Conservation (phyloP, 345 rosid species). For the Durio zibethinus region DNA sequence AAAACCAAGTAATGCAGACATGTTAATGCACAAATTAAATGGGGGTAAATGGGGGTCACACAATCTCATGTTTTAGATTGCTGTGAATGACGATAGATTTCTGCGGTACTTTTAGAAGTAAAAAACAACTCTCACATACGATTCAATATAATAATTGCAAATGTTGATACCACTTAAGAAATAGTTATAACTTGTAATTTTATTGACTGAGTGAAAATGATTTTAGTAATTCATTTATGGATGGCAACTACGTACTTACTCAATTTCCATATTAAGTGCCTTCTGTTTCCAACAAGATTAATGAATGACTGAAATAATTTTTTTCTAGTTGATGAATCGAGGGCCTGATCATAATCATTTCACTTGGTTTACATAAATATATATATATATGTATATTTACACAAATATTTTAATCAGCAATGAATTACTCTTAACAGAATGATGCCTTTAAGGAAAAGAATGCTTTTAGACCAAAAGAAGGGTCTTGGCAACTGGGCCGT, state of each 20-base stretch:
- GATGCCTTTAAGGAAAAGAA: constrained; percentile 27
- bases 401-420: not conserved
- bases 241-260: not conserved
- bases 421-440: constrained; percentile 21
- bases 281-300: not conserved
- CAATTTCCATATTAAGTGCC: not conserved
- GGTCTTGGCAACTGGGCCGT: not conserved
- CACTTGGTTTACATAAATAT: not conserved
- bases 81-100: not conserved
- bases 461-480: constrained; percentile 10
- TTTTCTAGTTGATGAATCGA: not conserved
- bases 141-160: not conserved
- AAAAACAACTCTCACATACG: not conserved
- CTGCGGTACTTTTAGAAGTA: not conserved
- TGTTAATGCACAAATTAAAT: no score
- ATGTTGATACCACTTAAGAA: no score
- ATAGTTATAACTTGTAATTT: no score
- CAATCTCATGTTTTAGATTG: not conserved
- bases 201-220: no score
- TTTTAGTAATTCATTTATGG: not conserved
- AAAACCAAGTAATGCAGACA: not conserved
- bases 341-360: not conserved
- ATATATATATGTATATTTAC: no score
- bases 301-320: not conserved
- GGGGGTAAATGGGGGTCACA: no score